Conservation (phyloP, 2,329 filamentous ascomycete species). For the Elsinoe australis region DNA sequence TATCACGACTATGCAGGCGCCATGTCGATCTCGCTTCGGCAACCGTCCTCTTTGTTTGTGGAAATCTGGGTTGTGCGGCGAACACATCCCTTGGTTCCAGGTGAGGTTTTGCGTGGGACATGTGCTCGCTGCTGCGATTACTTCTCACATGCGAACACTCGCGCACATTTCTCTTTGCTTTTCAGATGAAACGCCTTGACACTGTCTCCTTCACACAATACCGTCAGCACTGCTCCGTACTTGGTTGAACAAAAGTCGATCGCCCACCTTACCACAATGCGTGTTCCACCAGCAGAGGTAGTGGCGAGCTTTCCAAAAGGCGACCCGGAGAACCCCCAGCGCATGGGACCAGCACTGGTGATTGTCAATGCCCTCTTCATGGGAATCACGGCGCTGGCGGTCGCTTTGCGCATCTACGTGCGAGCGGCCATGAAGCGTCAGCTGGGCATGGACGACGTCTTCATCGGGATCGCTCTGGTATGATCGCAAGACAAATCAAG, state of each 20-base stretch:
- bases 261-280: conserved; percentile 17
- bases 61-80: background rate
- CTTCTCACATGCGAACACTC: conserved; percentile 7
- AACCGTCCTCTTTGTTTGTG: background rate
- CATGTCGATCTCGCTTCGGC: conserved; percentile 12
- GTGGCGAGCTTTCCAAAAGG: conserved; percentile 34
- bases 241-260: too few relatives aligned
- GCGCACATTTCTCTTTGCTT: background rate
- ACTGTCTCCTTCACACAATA: too few relatives aligned
- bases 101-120: conserved; percentile 1
- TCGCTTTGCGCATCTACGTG: conserved; percentile 35
- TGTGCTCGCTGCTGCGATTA: background rate
- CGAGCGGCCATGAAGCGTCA: conserved; percentile 36
- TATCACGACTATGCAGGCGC: background rate
- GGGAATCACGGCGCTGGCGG: conserved; percentile 31
- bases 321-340: conserved; percentile 37
- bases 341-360: conserved; percentile 34
- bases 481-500: background rate
- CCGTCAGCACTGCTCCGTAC: too few relatives aligned
- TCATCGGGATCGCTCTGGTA: conserved; percentile 37
- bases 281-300: conserved; percentile 27
- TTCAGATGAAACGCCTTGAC: background rate
- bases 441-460: conserved; percentile 38
- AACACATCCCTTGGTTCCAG: background rate
- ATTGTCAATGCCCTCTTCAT: conserved; percentile 36